Base-by-base conservation (phyloP, 2,329 filamentous ascomycete species). In the Zasmidium cellare region DNA sequence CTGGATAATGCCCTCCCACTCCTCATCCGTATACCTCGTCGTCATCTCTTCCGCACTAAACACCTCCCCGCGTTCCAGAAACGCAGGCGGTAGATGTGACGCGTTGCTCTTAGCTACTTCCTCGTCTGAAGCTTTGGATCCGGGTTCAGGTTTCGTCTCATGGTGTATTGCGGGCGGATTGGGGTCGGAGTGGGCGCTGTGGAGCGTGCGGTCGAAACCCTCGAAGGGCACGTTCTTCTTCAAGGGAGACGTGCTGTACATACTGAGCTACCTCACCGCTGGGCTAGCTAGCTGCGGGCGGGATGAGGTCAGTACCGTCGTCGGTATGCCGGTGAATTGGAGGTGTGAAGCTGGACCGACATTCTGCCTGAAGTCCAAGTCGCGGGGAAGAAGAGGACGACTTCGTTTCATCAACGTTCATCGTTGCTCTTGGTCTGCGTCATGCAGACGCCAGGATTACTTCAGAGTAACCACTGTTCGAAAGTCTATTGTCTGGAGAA, bases 1-100 rank as follows among this genome's bases (percentile, higher is more conserved):
- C 9, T 68, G 66, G 57, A 79, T 76, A 56, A 78, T 74, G 50
- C 65, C 65, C 24, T 71, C 71, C 77, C 77, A 79, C 65, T 79
- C 76, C 24, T 68, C 65, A 59, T 79, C 74, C n/a, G 77, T 78
- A 59, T 78, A 79, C 54, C 75, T 70, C 56, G 62, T 67, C 46
- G 51, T 58, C 55, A 57, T 57, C 49, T 57, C 55, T 41, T 51
- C 47, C 19, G 14, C 35, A 14, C 23, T 28, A 11, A 23, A n/a
- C n/a, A 57, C 55, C 35, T 57, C 55, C 11, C 55, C 55, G 14
- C 55, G 44, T 24, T 57, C 55, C 9, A 53, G 38, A 44, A 57
- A 57, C 3, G 23, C 44, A 14, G 55, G 55, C 22, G 55, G 55
- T 11, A 57, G 28, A 38, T 19, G 24, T 9, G 35, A 41, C 5